Percentiles rank a stretch among this genome's conserved stretches.
phyloP scores from a whole-genome alignment of 2,329 filamentous ascomycete species.

The Phaeosphaeriaceae sp. region DNA sequence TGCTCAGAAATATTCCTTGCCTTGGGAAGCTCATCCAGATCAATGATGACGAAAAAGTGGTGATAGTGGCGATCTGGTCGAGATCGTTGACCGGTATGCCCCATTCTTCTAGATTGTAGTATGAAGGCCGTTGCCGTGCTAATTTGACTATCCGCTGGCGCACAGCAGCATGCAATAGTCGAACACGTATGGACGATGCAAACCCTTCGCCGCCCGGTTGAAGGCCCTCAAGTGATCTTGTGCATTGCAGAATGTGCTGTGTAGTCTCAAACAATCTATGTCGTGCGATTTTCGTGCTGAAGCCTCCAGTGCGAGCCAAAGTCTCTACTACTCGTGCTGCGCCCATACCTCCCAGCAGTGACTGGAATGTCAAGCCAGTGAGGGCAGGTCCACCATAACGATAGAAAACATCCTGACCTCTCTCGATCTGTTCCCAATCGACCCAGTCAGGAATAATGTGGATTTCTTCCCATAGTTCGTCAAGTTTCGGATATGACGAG shows the following conservation, averaged over 20 bases:
- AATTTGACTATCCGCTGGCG: slow-evolving; percentile 70
- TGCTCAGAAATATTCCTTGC: slow-evolving; percentile 71
- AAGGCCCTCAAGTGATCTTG: slow-evolving; percentile 68
- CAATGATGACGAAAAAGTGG: slow-evolving; percentile 71
- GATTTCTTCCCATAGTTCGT: slow-evolving; percentile 69
- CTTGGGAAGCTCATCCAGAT: slow-evolving; percentile 74
- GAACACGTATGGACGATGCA: slow-evolving; percentile 69
- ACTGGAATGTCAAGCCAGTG: slow-evolving; percentile 69
- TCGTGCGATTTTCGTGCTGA: slow-evolving; percentile 70
- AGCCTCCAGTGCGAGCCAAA: slow-evolving; percentile 75
- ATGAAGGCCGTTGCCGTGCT: slow-evolving; percentile 61
- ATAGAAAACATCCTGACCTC: slow-evolving; percentile 80
- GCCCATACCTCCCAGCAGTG: slow-evolving; percentile 73
- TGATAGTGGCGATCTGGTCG: slow-evolving; percentile 75
- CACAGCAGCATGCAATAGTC: slow-evolving; percentile 73
- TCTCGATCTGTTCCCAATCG: slow-evolving; percentile 75
- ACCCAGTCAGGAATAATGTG: slow-evolving; percentile 76
- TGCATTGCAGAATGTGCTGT: slow-evolving; percentile 77
- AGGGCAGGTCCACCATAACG: slow-evolving; percentile 74
- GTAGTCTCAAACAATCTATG: slow-evolving; percentile 75
- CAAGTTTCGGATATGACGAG: slow-evolving; percentile 61
- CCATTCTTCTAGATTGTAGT: slow-evolving; percentile 66
- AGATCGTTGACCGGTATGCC: slow-evolving; percentile 78
- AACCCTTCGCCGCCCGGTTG: slow-evolving; percentile 72
- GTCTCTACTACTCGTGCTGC: slow-evolving; percentile 77